A percentile compares a stretch with the other conserved stretches of the same genome.
Evolutionary conservation across 192 early-diverging fungal genomes (phyloP).

Genomic region (Entrophospora sp.): DNA sequence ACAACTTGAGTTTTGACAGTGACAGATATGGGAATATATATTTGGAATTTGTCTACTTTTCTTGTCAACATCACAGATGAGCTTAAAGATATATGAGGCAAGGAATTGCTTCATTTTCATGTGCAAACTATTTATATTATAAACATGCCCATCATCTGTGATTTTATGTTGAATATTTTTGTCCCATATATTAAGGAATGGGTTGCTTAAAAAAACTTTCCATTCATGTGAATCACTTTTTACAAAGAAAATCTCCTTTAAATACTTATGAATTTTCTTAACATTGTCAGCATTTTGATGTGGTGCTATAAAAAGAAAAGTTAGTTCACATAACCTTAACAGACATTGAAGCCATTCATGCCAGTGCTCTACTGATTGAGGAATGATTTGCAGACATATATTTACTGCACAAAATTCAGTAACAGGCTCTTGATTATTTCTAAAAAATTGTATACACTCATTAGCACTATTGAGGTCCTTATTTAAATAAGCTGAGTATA

Average conservation of each 20-base stretch:
- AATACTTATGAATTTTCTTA: background rate
- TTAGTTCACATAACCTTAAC: background rate
- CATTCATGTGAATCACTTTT: background rate
- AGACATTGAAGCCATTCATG: background rate
- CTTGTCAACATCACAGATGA: background rate
- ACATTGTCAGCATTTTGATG: background rate
- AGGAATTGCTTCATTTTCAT: background rate
- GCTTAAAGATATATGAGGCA: background rate
- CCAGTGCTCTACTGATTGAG: background rate
- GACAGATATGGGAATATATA: background rate
- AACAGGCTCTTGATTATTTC: background rate
- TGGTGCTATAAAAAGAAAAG: slow-evolving; percentile 2
- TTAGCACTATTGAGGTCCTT: background rate
- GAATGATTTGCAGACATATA: background rate
- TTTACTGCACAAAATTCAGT: background rate
- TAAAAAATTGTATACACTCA: background rate
- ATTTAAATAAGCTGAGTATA: slow-evolving; percentile 11
- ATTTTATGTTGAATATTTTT: background rate
- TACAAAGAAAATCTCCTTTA: slow-evolving; percentile 3
- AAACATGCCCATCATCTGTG: background rate
- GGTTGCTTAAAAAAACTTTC: background rate
- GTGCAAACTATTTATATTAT: background rate
- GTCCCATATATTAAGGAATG: background rate
- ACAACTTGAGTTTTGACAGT: background rate
- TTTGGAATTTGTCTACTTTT: background rate